phyloP scores from a whole-genome alignment of 768 basidiomycete genomes.

The Suillus hirtellus region DNA sequence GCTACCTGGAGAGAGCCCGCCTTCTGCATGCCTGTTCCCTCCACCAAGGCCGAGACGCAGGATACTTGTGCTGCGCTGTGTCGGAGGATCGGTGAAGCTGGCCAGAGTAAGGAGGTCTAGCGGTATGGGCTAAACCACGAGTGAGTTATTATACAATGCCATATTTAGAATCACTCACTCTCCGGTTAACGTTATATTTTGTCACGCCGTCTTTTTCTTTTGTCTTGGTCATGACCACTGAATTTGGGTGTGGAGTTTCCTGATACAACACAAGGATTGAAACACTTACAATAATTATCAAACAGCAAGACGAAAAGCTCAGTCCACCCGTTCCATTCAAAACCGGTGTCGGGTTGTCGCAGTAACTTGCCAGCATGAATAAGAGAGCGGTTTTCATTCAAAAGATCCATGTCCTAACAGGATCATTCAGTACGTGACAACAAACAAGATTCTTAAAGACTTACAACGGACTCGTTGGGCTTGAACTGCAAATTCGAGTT shows the following conservation, averaged over 20 bases:
- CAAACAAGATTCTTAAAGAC: constrained; percentile 16
- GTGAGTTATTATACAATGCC: constrained; percentile 1
- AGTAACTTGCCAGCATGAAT: constrained; percentile 82
- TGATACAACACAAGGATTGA: not conserved
- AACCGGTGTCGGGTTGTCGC: constrained; percentile 85
- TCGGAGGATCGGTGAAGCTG: constrained; percentile 78
- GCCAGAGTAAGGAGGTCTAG: constrained; percentile 86
- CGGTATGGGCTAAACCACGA: constrained; percentile 73
- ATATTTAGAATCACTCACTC: constrained; percentile 47
- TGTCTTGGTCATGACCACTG: constrained; percentile 88
- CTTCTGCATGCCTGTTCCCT: constrained; percentile 37
- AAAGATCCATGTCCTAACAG: constrained; percentile 80
- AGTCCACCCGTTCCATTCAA: constrained; percentile 88
- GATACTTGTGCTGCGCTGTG: constrained; percentile 72
- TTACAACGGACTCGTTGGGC: constrained; percentile 66
- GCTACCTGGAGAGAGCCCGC: constrained; percentile 27
- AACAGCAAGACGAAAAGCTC: constrained; percentile 90
- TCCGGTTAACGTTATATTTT: constrained; percentile 78
- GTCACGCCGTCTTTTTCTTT: constrained; percentile 75
- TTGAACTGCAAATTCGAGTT: constrained; percentile 81
- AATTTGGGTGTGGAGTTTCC: constrained; percentile 15
- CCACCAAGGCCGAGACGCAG: constrained; percentile 60
- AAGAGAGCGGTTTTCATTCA: constrained; percentile 79
- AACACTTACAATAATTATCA: constrained; percentile 84
- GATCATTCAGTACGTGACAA: not conserved